Conservation (phyloP, 805 yeast genomes). For the Sugiyamaella marilandica region DNA sequence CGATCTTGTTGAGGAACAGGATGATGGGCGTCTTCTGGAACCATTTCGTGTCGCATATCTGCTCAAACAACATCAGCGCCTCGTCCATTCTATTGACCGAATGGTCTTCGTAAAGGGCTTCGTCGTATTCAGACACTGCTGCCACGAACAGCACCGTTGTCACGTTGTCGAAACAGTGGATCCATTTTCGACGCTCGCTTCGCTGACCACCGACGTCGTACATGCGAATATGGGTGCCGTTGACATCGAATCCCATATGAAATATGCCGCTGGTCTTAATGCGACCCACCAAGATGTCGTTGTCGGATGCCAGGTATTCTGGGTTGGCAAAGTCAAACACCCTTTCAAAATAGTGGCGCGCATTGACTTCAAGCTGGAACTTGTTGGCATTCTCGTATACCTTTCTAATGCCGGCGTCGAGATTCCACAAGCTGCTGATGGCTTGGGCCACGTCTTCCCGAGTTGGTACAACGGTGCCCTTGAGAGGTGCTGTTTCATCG, state of each 20-base stretch:
- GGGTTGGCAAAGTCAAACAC: slow-evolving; percentile 60
- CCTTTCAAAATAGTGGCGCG: slow-evolving; percentile 73
- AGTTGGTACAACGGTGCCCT: background rate
- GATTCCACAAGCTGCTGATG: slow-evolving; percentile 60
- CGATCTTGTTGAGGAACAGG: slow-evolving; percentile 83
- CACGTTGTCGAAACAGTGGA: slow-evolving; percentile 87
- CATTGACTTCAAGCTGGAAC: slow-evolving; percentile 82
- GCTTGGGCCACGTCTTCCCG: slow-evolving; percentile 57
- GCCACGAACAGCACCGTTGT: slow-evolving; percentile 83
- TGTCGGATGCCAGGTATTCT: slow-evolving; percentile 65
- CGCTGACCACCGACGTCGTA: slow-evolving; percentile 97
- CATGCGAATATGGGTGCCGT: slow-evolving; percentile 61
- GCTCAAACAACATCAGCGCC: slow-evolving; percentile 75
- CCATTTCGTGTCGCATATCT: slow-evolving; percentile 81
- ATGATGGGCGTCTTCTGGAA: slow-evolving; percentile 83
- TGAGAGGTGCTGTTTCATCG: background rate
- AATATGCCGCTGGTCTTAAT: slow-evolving; percentile 95
- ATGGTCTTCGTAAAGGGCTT: slow-evolving; percentile 83
- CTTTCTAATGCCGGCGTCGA: slow-evolving; percentile 60
- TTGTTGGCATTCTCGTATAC: slow-evolving; percentile 47
- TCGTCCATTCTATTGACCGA: slow-evolving; percentile 88
- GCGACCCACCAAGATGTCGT: slow-evolving; percentile 83
- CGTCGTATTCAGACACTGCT: slow-evolving; percentile 91
- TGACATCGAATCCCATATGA: slow-evolving; percentile 71
- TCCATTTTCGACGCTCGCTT: slow-evolving; percentile 88